Conservation (phyloP, 2,329 filamentous ascomycete species). For the Neocucurbitaria cava region DNA sequence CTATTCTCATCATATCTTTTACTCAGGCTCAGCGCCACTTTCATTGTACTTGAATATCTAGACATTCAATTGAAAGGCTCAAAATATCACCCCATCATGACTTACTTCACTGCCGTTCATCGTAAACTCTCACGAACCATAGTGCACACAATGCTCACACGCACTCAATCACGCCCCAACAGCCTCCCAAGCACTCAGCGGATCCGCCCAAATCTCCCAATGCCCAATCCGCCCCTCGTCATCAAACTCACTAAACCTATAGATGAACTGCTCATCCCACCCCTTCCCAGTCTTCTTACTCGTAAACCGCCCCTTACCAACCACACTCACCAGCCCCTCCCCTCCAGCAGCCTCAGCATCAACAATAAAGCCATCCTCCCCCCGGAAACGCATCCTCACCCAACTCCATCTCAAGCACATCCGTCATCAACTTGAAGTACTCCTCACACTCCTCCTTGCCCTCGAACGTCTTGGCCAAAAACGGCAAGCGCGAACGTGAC, state of each 20-base stretch:
- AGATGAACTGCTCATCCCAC: conserved; percentile 53
- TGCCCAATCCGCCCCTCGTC: conserved; percentile 48
- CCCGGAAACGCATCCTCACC: conserved; percentile 41
- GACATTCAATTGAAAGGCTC: conserved; percentile 1
- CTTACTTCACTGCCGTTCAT: neutral
- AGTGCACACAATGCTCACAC: neutral
- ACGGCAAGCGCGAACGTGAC: conserved; percentile 47
- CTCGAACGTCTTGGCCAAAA: conserved; percentile 48
- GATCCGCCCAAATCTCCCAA: conserved; percentile 56
- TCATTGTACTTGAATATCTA: neutral
- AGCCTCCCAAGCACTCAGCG: conserved; percentile 52
- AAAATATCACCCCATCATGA: neutral
- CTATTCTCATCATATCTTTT: neutral
- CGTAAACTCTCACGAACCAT: neutral
- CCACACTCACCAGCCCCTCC: conserved; percentile 42
- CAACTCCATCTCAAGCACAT: conserved; percentile 45
- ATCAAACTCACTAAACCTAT: conserved; percentile 51
- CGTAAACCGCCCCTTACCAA: conserved; percentile 43
- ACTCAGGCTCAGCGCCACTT: neutral
- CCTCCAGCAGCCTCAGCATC: conserved; percentile 35
- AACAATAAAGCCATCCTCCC: conserved; percentile 43
- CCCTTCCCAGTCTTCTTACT: conserved; percentile 49
- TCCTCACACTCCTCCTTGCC: conserved; percentile 44
- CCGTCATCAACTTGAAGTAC: conserved; percentile 48
- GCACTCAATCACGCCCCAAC: conserved; percentile 27